These are phyloP conservation scores for Tephrocybe sp. DNA, from an alignment of 768 basidiomycete species.

Conservation along the genomic window DNA sequence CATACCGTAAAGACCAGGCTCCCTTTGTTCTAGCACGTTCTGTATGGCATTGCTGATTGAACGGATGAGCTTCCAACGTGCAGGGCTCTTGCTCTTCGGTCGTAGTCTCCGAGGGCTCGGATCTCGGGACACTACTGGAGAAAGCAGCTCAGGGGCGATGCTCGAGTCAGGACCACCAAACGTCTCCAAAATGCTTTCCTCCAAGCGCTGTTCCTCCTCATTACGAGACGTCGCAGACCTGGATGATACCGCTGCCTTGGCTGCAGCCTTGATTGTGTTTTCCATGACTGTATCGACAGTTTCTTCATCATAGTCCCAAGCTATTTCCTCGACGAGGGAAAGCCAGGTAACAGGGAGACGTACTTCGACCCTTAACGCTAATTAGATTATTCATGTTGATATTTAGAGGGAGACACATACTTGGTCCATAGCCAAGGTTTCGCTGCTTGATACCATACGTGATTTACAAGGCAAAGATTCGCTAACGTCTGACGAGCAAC, in stretches of 20 bases:
- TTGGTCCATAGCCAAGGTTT: slow-evolving; percentile 87
- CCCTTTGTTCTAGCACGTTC: slow-evolving; percentile 59
- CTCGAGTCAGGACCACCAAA: slow-evolving; percentile 65
- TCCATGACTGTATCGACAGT: slow-evolving; percentile 65
- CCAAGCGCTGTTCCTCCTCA: slow-evolving; percentile 50
- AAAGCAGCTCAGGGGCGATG: slow-evolving; percentile 73
- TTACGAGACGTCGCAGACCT: slow-evolving; percentile 29
- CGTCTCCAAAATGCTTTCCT: slow-evolving; percentile 58
- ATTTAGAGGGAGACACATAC: slow-evolving; percentile 26
- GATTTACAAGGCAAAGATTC: slow-evolving; percentile 75
- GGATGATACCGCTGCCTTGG: slow-evolving; percentile 56
- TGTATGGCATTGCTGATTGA: slow-evolving; percentile 80
- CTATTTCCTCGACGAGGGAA: slow-evolving; percentile 74
- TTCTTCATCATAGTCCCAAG: slow-evolving; percentile 70
- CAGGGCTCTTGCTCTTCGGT: slow-evolving; percentile 77
- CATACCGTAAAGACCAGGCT: slow-evolving; percentile 72
- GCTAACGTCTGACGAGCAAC: slow-evolving; percentile 64
- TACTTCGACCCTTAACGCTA: slow-evolving; percentile 58
- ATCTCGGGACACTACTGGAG: slow-evolving; percentile 80
- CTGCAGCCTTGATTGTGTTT: slow-evolving; percentile 65
- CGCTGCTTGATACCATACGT: slow-evolving; percentile 78
- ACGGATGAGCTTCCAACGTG: slow-evolving; percentile 79
- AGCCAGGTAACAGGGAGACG: slow-evolving; percentile 86
- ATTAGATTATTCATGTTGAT: background rate
- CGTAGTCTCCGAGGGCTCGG: slow-evolving; percentile 78